phyloP scores from a whole-genome alignment of 108 stramenopile species.

The Conticribra guillardii region DNA sequence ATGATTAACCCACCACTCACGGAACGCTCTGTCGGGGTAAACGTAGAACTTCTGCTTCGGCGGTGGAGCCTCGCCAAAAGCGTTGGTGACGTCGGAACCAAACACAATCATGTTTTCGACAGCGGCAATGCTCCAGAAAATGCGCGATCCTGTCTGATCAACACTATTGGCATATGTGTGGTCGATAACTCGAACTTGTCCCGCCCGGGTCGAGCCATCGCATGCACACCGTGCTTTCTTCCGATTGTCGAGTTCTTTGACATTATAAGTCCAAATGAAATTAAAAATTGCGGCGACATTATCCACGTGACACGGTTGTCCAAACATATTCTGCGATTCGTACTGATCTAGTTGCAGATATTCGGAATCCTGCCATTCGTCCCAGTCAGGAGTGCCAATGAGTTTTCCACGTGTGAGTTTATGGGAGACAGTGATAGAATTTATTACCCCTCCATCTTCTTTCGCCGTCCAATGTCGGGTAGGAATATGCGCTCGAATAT shows the following conservation, averaged over 20 bases:
- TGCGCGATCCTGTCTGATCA: no score
- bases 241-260: slow-evolving; percentile 7
- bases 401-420: slow-evolving; percentile 7
- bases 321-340: slow-evolving; percentile 11
- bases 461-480: no score
- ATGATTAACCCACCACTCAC: neutral
- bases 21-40: neutral
- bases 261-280: slow-evolving; percentile 8
- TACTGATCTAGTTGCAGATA: slow-evolving; percentile 14
- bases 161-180: no score
- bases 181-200: neutral
- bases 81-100: slow-evolving; percentile 11
- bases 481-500: neutral
- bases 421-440: neutral
- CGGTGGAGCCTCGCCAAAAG: slow-evolving; percentile 10
- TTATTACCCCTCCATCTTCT: neutral
- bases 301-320: neutral
- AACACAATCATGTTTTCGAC: neutral
- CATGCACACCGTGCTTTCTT: no score
- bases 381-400: neutral
- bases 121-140: no score
- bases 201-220: no score
- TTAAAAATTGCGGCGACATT: neutral
- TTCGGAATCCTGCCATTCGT: slow-evolving; percentile 9
- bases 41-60: slow-evolving; percentile 10